Base-by-base conservation (phyloP, 345 rosid species). In the Heritiera fomes region DNA sequence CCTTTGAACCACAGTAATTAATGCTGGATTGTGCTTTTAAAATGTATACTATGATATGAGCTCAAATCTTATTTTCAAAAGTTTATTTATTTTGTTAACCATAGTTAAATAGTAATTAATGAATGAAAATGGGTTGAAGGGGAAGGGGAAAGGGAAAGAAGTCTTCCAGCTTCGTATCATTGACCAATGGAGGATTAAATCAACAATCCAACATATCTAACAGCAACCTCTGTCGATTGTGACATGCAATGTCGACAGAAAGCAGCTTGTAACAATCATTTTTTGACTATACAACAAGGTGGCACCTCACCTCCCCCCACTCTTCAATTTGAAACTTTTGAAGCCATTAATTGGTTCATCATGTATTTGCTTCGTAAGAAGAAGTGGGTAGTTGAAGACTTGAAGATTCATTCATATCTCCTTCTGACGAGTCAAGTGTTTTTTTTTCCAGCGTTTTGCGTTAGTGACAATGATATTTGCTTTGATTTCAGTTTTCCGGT, bases 241-340 rank as follows among this genome's bases (percentile, higher is more conserved):
- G 73, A 73, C 64, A 73, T 73, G 52, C 64, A n/a, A 17, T 49
- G 40, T 73, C 38, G 49, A n/a, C 18, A 52, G 52, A 73, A 30
- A 38, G 65, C 3, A 56, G n/a, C 65, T 56, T 56, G 49, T 56
- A 73, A 56, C 50, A 4, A n/a, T 73, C n/a, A 56, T 40, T 47
- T 32, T 17, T n/a, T n/a, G 38, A 73, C 49, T 12, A 68, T 68
- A 1, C 32, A 41, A 45, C 58, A 41, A 7, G 6, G 20, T 10
- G 5, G 38, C 34, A 60, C 34, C 38, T 28, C 34, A 20, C 11
- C 4, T 2, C 28, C 30, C 12, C 34, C 13, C 11, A 1, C 61
- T 8, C 32, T 20, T 28, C 38, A 60, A 60, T 3, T 60, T 4
- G 11, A 60, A 60, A 10, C 34, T 60, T 60, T 60, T 60, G 23